These are phyloP conservation scores for Sclerotinia spermophila DNA, from an alignment of 2,329 filamentous ascomycete genomes.

Conservation along the genomic window DNA sequence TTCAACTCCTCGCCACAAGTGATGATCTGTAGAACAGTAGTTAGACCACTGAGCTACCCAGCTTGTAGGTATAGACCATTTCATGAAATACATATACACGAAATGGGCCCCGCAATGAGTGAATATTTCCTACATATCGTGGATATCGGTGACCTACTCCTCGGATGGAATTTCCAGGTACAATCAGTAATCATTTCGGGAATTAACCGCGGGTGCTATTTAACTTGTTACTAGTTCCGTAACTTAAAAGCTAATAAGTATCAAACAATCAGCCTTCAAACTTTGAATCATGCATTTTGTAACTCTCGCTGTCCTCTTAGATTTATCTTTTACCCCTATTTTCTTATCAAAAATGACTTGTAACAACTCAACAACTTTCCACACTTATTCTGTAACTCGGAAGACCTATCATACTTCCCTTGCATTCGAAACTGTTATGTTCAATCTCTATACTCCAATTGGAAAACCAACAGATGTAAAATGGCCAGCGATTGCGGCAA, in stretches of 20 bases:
- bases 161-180: background rate
- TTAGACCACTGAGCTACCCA: too few species aligned
- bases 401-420: constrained; percentile 19
- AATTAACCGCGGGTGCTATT: background rate
- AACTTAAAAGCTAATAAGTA: background rate
- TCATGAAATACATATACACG: rapidly evolving
- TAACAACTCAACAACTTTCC: background rate
- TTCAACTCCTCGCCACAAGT: too few species aligned
- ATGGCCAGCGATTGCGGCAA: constrained; percentile 17
- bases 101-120: background rate
- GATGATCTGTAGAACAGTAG: too few species aligned
- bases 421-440: constrained; percentile 20
- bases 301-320: background rate
- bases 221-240: background rate
- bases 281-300: background rate
- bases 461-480: constrained; percentile 9
- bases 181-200: background rate
- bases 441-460: constrained; percentile 26
- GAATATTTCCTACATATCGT: too few species aligned
- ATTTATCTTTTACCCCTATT: background rate
- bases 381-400: constrained; percentile 15
- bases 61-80: background rate
- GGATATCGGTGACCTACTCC: background rate
- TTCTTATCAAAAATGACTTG: background rate
- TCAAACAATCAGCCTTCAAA: background rate